Percentiles rank a stretch among this genome's conserved stretches.
Conservation (phyloP, 352 stramenopile species). For the Phytophthora sp. region DNA sequence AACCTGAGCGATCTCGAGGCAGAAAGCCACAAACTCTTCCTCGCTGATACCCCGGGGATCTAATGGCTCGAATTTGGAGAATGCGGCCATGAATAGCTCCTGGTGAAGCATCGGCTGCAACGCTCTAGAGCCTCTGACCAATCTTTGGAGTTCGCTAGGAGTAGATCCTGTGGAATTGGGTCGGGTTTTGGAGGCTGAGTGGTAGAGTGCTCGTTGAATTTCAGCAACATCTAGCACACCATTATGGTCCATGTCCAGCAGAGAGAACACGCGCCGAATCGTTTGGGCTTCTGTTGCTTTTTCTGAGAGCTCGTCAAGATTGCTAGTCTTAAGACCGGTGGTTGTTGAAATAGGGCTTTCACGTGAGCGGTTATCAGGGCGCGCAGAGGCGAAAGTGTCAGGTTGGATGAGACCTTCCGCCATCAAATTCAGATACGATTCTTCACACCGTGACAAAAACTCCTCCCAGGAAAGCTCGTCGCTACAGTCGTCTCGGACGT, state of each 20-base stretch:
- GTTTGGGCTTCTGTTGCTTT: constrained; percentile 47
- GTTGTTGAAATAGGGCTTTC: background rate
- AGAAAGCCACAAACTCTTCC: constrained; percentile 81
- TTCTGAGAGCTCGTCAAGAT: constrained; percentile 7
- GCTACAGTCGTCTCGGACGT: background rate
- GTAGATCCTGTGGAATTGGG: background rate
- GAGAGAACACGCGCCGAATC: constrained; percentile 58
- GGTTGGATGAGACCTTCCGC: constrained; percentile 36
- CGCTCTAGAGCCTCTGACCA: constrained; percentile 53
- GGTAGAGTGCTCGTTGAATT: constrained; percentile 51
- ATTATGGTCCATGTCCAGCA: constrained; percentile 67
- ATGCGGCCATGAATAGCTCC: constrained; percentile 66
- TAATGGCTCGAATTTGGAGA: constrained; percentile 60
- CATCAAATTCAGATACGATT: constrained; percentile 54
- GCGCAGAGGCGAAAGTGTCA: background rate
- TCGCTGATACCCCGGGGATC: constrained; percentile 66
- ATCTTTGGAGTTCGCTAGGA: constrained; percentile 25
- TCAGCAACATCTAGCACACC: constrained; percentile 70
- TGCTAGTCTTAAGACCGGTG: too few species aligned
- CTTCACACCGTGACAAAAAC: constrained; percentile 55
- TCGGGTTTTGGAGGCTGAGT: constrained; percentile 14
- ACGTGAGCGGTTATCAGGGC: background rate
- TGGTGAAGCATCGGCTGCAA: constrained; percentile 69
- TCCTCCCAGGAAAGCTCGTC: constrained; percentile 58
- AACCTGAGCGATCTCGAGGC: constrained; percentile 62